These are phyloP conservation scores for Phytophthora fragariae DNA, from an alignment of 352 stramenopile species.

Conservation along the genomic window DNA sequence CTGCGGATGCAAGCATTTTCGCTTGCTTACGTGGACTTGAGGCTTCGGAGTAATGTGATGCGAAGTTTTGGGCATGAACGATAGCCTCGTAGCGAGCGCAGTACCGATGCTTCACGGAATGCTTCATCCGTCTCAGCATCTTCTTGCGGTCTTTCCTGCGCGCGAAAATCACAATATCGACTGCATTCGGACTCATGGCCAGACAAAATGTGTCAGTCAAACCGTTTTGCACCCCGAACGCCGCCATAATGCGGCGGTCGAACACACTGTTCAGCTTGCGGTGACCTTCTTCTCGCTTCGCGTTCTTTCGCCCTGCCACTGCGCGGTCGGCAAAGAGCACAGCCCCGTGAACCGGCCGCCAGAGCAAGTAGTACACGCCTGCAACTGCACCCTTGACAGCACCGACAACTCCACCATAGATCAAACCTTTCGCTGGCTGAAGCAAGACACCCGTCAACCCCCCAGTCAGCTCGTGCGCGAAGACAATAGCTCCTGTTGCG, in stretches of 20 bases:
- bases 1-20: neutral
- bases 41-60: constrained; percentile 18
- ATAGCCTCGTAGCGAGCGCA: constrained; percentile 26
- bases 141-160: constrained; percentile 39
- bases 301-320: constrained; percentile 47
- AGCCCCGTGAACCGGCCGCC: constrained; percentile 48
- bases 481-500: constrained; percentile 30
- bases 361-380: constrained; percentile 40
- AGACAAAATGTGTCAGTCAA: constrained; percentile 36
- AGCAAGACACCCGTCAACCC: constrained; percentile 54
- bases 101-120: constrained; percentile 30
- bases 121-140: constrained; percentile 28
- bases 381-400: constrained; percentile 38
- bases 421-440: constrained; percentile 38
- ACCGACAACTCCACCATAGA: constrained; percentile 35
- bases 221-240: constrained; percentile 34
- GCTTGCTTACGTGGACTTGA: constrained; percentile 1
- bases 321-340: constrained; percentile 53
- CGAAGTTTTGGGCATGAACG: constrained; percentile 10
- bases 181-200: constrained; percentile 26
- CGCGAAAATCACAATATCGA: constrained; percentile 36
- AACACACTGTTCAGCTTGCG: constrained; percentile 40
- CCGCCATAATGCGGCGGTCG: constrained; percentile 38
- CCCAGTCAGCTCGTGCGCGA: constrained; percentile 48
- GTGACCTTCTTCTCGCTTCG: constrained; percentile 48